Evolutionary conservation across 2,329 filamentous ascomycete genomes (phyloP), one percentile per base, ranked within the genome.

Genomic region (Penicillium sp.): DNA sequence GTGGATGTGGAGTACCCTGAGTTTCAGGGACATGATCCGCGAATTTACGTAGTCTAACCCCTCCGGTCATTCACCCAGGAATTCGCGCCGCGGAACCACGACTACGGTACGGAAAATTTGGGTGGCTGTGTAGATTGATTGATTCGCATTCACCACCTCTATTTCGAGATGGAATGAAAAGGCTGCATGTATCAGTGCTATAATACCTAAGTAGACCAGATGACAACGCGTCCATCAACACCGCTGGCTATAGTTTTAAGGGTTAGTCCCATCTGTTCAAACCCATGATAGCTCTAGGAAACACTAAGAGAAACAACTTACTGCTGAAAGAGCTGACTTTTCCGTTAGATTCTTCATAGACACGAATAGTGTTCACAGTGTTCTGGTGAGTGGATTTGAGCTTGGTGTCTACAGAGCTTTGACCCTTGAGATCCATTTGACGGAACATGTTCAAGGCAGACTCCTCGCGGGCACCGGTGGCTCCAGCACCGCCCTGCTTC

Each of bases 381-480:
- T 98, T 98, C 69, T 98, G 93, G 72, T 98, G 93, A 40, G 93
- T 83, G 9, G 93, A 97, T 74, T 89, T 93, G 59, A 98, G 78
- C 74, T 95, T 88, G 4, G 90, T 96, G 67, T 97, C 90, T 63
- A 95, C 90, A 66, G 88, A 88, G 47, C 78, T 76, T 73, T 95
- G 95, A 53, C 93, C 93, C 78, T 93, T 95, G 56, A 98, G 78
- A 71, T 98, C 93, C 93, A 98, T 97, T 75, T 96, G 90, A 63
- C 84, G 83, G 75, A 98, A 98, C 89, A 97, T 95, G 72, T 97
- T 95, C 68, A 96, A 76, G 25, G 93, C 93, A 56, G 87, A 93
- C 69, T 97, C 93, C 71, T 97, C 93, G 29, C 86, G 80, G 50
- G 76, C 74, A 49, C 79, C 83, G 2, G 71, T 73, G 47, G 76